These are phyloP conservation scores for Aquanectria penicillioides DNA, from an alignment of 2,329 filamentous ascomycete species.

Conservation along the genomic window DNA sequence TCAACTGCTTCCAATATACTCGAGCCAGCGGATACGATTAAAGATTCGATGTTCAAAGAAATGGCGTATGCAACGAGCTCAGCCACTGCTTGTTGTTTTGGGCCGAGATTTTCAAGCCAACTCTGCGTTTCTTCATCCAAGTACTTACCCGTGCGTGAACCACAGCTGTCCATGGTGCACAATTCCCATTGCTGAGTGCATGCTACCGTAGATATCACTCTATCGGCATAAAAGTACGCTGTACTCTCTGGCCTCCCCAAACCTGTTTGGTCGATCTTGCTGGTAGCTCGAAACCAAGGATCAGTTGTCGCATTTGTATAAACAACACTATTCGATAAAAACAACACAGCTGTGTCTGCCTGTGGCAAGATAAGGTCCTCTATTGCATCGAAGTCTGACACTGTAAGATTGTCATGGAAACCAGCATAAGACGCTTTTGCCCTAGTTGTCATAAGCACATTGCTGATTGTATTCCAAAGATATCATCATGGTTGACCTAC, in stretches of 20 bases:
- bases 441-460: background rate
- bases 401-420: background rate
- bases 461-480: background rate
- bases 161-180: background rate
- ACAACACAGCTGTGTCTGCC: background rate
- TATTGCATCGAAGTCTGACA: background rate
- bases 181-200: background rate
- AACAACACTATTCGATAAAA: background rate
- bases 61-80: background rate
- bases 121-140: no score
- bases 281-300: background rate
- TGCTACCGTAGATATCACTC: background rate
- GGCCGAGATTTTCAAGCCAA: background rate
- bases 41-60: background rate
- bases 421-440: background rate
- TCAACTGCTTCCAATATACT: background rate
- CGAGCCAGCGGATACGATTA: background rate
- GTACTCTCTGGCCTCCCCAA: background rate
- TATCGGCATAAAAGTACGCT: background rate
- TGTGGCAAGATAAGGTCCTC: background rate
- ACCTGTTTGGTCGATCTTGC: background rate
- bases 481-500: background rate
- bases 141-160: background rate
- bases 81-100: background rate
- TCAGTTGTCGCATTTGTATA: background rate